Percentiles rank a stretch among this genome's conserved stretches.
These are phyloP conservation scores for Nepenthes mirabilis DNA, from an alignment of 148 eudicot species.

Conservation along the genomic window DNA sequence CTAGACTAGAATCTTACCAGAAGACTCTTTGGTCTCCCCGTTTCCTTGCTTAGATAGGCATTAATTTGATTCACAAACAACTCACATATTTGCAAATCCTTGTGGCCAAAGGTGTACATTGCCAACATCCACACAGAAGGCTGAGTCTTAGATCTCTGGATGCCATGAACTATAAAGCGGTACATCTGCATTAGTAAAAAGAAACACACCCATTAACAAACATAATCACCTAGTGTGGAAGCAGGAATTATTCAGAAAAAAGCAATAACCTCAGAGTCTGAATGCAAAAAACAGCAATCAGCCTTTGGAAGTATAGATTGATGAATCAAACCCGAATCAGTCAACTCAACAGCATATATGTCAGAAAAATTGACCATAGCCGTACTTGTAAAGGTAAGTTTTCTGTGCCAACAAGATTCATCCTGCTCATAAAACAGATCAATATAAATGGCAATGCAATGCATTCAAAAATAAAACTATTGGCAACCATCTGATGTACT, in stretches of 20 bases:
- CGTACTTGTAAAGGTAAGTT: slow-evolving; percentile 22
- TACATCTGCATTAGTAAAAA: slow-evolving; percentile 51
- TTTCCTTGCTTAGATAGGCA: slow-evolving; percentile 28
- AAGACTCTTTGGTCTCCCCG: slow-evolving; percentile 72
- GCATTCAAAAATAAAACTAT: too few species aligned
- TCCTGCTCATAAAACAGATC: slow-evolving; percentile 18
- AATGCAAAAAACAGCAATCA: slow-evolving; percentile 32
- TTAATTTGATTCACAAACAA: slow-evolving; percentile 48
- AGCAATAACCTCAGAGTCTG: slow-evolving; percentile 41
- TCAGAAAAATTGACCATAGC: slow-evolving; percentile 44
- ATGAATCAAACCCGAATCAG: slow-evolving; percentile 47
- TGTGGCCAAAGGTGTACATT: slow-evolving; percentile 74
- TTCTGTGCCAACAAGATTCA: slow-evolving; percentile 33
- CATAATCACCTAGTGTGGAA: slow-evolving; percentile 3
- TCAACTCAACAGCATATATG: slow-evolving; percentile 57
- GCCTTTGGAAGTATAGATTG: slow-evolving; percentile 23
- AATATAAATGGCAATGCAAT: too few species aligned
- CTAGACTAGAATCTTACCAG: slow-evolving; percentile 40
- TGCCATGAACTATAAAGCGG: slow-evolving; percentile 56
- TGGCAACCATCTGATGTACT: too few species aligned
- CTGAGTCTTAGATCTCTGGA: slow-evolving; percentile 47
- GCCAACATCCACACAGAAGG: slow-evolving; percentile 50
- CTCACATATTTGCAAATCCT: slow-evolving; percentile 39
- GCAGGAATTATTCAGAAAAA: neutral
- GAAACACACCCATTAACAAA: slow-evolving; percentile 2